Conservation (phyloP, 768 basidiomycete species). For the Suillus alpinus region DNA sequence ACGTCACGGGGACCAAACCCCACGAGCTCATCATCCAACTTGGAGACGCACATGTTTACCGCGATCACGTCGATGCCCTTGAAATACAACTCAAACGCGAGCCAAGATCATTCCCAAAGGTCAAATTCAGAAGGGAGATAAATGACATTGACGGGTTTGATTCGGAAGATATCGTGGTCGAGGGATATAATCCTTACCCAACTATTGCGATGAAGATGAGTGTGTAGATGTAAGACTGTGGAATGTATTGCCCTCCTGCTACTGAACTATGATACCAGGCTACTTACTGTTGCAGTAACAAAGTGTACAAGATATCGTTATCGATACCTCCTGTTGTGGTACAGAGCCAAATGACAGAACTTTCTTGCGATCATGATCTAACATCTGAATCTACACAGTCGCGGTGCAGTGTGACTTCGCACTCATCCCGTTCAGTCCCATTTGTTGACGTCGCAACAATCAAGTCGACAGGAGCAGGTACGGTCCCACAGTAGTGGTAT, state of each 20-base stretch:
- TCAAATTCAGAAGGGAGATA: constrained; percentile 68
- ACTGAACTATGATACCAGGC: not conserved
- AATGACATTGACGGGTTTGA: constrained; percentile 77
- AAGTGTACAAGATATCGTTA: not conserved
- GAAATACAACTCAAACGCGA: constrained; percentile 73
- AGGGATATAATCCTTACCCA: constrained; percentile 83
- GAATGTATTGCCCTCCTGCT: not conserved
- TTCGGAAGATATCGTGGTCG: constrained; percentile 78
- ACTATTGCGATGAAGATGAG: constrained; percentile 97
- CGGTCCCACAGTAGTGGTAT: not conserved
- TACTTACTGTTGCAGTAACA: not conserved
- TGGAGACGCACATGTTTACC: constrained; percentile 96
- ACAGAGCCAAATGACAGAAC: not conserved
- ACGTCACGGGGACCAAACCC: constrained; percentile 80
- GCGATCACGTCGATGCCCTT: constrained; percentile 88
- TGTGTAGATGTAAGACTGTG: constrained; percentile 41
- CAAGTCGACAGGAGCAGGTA: not conserved
- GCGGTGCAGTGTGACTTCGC: not conserved
- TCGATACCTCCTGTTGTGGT: not conserved
- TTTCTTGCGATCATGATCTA: not conserved
- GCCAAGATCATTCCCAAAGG: constrained; percentile 80
- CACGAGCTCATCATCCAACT: constrained; percentile 94
- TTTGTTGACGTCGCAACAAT: not conserved
- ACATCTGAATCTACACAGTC: not conserved
- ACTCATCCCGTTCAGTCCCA: too few species aligned